phyloP scores from a whole-genome alignment of 306 rosid genomes.

The Coriaria nepalensis region DNA sequence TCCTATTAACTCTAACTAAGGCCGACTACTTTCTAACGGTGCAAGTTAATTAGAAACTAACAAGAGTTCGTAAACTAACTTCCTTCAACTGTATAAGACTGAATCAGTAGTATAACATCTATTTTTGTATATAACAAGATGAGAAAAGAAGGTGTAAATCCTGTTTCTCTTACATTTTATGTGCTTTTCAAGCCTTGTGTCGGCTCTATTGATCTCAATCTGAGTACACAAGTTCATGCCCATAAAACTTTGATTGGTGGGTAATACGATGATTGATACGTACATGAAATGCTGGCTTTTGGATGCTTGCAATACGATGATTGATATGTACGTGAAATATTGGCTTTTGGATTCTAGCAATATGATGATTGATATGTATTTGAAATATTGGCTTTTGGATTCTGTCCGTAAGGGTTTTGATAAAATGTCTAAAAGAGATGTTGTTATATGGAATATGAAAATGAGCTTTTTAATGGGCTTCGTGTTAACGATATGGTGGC shows the following conservation, averaged over 20 bases:
- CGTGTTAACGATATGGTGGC: conserved; percentile 62
- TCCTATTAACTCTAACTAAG: no score
- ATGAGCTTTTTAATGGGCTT: conserved; percentile 44
- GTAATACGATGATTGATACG: conserved; percentile 46
- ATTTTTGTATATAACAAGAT: conserved; percentile 32
- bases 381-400: no score
- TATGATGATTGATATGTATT: no score
- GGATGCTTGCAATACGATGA: conserved; percentile 49
- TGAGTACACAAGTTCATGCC: conserved; percentile 58
- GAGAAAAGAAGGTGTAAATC: conserved; percentile 28
- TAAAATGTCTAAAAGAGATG: conserved; percentile 69
- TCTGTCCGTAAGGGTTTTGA: conserved; percentile 59
- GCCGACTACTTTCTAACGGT: no score
- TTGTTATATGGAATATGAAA: conserved; percentile 45
- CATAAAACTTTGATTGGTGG: conserved; percentile 61
- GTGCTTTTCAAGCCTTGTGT: conserved; percentile 52
- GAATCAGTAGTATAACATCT: no score
- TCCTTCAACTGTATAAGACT: no score
- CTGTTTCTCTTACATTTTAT: conserved; percentile 64
- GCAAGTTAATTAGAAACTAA: no score
- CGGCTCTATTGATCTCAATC: conserved; percentile 9
- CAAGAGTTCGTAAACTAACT: no score
- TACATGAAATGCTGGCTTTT: no score
- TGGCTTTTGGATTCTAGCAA: no score
- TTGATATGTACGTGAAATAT: conserved; percentile 61